Evolutionary conservation across 169 alveolate species (phyloP).

Genomic region (Plasmodium chabaudi): DNA sequence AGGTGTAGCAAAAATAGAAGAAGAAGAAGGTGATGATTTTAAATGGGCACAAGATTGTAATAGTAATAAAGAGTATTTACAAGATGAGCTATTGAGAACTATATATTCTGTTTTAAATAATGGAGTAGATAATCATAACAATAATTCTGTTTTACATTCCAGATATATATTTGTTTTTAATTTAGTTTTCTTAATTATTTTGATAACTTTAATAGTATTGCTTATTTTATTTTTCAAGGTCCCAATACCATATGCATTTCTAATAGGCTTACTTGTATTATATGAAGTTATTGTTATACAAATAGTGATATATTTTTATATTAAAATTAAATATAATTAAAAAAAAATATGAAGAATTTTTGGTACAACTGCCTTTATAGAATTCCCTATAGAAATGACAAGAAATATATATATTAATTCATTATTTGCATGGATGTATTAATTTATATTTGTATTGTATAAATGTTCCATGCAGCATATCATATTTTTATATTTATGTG

Average conservation of each 20-base stretch:
- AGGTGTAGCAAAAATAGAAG: constrained; percentile 70
- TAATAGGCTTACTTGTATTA: constrained; percentile 29
- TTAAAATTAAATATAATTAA: constrained; percentile 27
- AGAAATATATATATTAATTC: too few relatives aligned
- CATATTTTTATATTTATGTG: too few relatives aligned
- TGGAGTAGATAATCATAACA: constrained; percentile 24
- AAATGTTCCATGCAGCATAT: too few relatives aligned
- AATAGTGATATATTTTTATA: constrained; percentile 47
- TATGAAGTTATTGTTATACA: constrained; percentile 64
- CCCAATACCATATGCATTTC: constrained; percentile 38
- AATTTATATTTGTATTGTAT: too few relatives aligned
- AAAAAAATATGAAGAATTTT: too few relatives aligned
- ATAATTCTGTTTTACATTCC: constrained; percentile 16
- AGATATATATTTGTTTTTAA: constrained; percentile 60
- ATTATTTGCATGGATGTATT: too few relatives aligned
- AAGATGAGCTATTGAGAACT: constrained; percentile 65
- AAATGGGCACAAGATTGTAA: constrained; percentile 35
- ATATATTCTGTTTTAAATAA: constrained; percentile 51
- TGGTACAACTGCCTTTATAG: too few relatives aligned
- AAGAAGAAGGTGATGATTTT: constrained; percentile 66
- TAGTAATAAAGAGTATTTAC: constrained; percentile 57
- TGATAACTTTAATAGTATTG: constrained; percentile 11
- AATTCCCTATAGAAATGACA: too few relatives aligned
- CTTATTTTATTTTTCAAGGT: constrained; percentile 42
- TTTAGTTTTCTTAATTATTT: constrained; percentile 38